A percentile compares a stretch with the other conserved stretches of the same genome.
These are phyloP conservation scores for Castanea crenata DNA, from an alignment of 306 rosid genomes.

Conservation along the genomic window DNA sequence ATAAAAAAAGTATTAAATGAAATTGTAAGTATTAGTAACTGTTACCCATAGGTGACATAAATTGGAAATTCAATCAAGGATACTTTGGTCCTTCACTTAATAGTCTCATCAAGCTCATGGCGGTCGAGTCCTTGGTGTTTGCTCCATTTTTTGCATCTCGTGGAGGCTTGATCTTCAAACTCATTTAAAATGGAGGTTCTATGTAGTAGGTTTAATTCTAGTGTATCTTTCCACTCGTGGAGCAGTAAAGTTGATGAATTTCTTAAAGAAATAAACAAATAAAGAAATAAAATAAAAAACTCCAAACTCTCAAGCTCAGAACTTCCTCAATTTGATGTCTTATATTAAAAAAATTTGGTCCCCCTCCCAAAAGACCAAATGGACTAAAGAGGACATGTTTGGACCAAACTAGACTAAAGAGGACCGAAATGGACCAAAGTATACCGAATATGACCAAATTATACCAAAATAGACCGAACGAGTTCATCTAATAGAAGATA, in stretches of 20 bases:
- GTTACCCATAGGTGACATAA: constrained; percentile 38
- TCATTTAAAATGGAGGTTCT: constrained; percentile 23
- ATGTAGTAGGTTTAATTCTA: not conserved
- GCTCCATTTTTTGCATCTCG: constrained; percentile 68
- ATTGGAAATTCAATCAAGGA: constrained; percentile 60
- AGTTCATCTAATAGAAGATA: no score
- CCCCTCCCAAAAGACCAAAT: no score
- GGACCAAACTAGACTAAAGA: no score
- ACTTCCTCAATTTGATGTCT: not conserved
- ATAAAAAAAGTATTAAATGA: no score
- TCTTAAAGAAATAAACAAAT: not conserved
- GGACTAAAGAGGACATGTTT: no score
- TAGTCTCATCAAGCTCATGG: constrained; percentile 62
- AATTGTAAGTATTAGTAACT: no score
- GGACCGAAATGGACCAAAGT: no score
- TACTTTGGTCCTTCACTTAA: constrained; percentile 66
- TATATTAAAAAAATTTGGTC: no score
- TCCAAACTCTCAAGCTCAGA: no score
- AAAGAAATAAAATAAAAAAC: no score
- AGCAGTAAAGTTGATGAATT: not conserved
- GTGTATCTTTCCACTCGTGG: not conserved
- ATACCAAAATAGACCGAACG: no score
- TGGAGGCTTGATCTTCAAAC: constrained; percentile 63
- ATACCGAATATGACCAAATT: no score
- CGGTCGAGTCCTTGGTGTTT: constrained; percentile 61